Evolutionary conservation across 257 asterid species (phyloP), one percentile per base, ranked within the genome.

Genomic region (Eucommia ulmoides): DNA sequence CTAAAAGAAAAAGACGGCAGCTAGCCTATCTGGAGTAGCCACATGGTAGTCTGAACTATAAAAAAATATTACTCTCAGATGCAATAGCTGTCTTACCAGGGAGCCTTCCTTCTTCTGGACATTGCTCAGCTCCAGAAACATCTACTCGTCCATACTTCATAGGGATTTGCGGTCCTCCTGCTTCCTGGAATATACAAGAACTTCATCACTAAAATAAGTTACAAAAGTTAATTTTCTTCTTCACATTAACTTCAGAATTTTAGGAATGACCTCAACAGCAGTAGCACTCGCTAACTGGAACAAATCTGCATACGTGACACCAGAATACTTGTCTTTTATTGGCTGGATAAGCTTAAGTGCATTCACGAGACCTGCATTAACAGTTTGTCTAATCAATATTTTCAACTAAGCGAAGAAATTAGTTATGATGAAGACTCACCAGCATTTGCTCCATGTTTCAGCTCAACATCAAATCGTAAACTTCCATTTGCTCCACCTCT

Each of bases 61-160:
- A n/a, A n/a, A n/a, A n/a, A n/a, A n/a, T n/a, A n/a, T n/a, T n/a
- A n/a, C n/a, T n/a, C n/a, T n/a, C n/a, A n/a, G n/a, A n/a, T n/a
- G 38, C 38, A 5, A 29, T 5, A 29, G 12, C 12, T 19, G 65
- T 15, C 65, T 67, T 73, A 91, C 98, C 94, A 20, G 98, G 98
- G 53, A 91, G 98, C 67, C 98, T 83, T 56, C 98, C 98, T 58
- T 91, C 98, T 72, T 91, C 98, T 51, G 98, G 98, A 65, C 96
- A 83, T 64, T 83, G 80, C 17, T 83, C 94, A 49, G 98, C 83
- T 56, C 18, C 77, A 33, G 89, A 55, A 51, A 83, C 93, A 64
- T 91, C 96, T 19, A 80, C 89, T 74, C 98, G 78, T 59, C 96
- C 98, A 66, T 91, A 91, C 61, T 77, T 91, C 98, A 91, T 91